Evolutionary conservation across 129 eudicot species (phyloP).

Genomic region (Smallanthus sonchifolius): DNA sequence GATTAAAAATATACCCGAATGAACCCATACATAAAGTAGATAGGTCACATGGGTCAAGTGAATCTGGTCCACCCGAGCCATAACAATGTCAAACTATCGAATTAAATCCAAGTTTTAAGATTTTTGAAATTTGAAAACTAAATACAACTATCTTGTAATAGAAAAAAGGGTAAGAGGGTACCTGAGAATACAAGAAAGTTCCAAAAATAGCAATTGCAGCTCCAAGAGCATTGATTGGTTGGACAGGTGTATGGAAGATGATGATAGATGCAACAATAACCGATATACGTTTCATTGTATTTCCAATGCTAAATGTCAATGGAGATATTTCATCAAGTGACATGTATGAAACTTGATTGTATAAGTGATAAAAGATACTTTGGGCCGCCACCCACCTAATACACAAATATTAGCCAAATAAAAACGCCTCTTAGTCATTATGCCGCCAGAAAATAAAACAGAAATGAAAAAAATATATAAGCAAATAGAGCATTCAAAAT

Average conservation of each 20-base stretch:
- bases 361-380: slow-evolving; percentile 70
- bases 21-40: background rate
- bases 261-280: slow-evolving; percentile 48
- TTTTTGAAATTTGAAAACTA: background rate
- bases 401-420: slow-evolving; percentile 26
- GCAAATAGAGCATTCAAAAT: background rate
- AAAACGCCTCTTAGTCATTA: background rate
- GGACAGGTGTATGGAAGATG: slow-evolving; percentile 45
- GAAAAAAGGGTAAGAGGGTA: slow-evolving; percentile 13
- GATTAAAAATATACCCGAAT: background rate
- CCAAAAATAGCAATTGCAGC: slow-evolving; percentile 44
- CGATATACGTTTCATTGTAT: slow-evolving; percentile 49
- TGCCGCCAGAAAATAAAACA: background rate
- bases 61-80: background rate
- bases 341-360: slow-evolving; percentile 73
- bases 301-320: slow-evolving; percentile 43
- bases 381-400: slow-evolving; percentile 81
- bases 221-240: slow-evolving; percentile 43
- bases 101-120: background rate
- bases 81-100: background rate
- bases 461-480: background rate
- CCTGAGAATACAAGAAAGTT: slow-evolving; percentile 45
- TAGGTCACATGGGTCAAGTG: background rate
- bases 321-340: slow-evolving; percentile 49
- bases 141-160: background rate